These are phyloP conservation scores for Fusarium miscanthi DNA, from an alignment of 2,329 filamentous ascomycete genomes.

Conservation along the genomic window DNA sequence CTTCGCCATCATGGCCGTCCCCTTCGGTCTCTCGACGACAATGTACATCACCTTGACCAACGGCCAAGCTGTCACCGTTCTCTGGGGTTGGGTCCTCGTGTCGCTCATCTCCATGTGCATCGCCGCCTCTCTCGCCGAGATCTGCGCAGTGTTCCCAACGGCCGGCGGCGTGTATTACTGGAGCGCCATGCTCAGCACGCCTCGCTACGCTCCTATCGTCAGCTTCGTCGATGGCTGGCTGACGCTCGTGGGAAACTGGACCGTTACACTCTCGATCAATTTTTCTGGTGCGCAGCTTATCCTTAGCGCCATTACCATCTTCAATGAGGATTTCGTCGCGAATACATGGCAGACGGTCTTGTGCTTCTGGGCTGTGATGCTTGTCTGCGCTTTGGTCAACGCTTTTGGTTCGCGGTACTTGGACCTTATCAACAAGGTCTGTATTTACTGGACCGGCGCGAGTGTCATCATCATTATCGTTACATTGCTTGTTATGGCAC, in stretches of 20 bases:
- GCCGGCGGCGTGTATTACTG: conserved; percentile 78
- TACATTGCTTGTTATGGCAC: conserved; percentile 73
- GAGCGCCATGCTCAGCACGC: conserved; percentile 74
- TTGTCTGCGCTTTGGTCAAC: conserved; percentile 74
- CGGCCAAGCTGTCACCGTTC: conserved; percentile 77
- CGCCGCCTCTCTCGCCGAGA: conserved; percentile 77
- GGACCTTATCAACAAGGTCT: conserved; percentile 75
- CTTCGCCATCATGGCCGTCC: conserved; percentile 63
- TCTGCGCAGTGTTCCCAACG: conserved; percentile 72
- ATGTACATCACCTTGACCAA: conserved; percentile 69
- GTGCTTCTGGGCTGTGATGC: conserved; percentile 75
- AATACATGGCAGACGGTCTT: conserved; percentile 79
- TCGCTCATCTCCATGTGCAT: conserved; percentile 78
- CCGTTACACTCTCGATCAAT: conserved; percentile 76
- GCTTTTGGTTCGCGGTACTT: conserved; percentile 69
- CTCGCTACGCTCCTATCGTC: conserved; percentile 69
- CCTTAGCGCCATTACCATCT: conserved; percentile 73
- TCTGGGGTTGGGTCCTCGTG: conserved; percentile 75
- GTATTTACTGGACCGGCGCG: conserved; percentile 77
- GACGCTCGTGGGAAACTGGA: conserved; percentile 77
- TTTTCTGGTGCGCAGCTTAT: conserved; percentile 77
- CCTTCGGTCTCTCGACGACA: conserved; percentile 62
- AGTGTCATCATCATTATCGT: conserved; percentile 78
- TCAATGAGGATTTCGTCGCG: conserved; percentile 68
- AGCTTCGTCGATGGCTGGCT: conserved; percentile 82